A percentile compares a stretch with the other conserved stretches of the same genome.
phyloP scores from a whole-genome alignment of 139 green algal genomes.

The Haematococcus lacustris region DNA sequence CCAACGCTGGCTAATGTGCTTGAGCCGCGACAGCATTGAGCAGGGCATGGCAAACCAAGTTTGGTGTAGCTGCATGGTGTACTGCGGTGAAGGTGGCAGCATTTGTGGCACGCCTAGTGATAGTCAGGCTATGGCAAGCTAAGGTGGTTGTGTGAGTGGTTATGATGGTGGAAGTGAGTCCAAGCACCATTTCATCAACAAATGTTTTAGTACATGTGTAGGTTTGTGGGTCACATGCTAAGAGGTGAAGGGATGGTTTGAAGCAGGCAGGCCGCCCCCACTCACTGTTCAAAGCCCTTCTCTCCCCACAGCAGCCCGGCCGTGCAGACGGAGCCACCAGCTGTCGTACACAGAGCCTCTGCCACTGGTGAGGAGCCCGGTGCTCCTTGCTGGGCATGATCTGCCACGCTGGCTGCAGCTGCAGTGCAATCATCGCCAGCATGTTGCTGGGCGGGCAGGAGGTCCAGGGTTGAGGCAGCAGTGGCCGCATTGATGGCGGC shows the following conservation, averaged over 20 bases:
- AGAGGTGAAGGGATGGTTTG: too few species aligned
- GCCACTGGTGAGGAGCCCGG: too few species aligned
- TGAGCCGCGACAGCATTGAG: too few species aligned
- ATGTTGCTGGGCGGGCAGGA: not conserved
- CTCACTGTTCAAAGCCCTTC: constrained; percentile 4
- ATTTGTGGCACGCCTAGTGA: too few species aligned
- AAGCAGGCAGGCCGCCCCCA: too few species aligned
- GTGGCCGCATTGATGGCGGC: not conserved
- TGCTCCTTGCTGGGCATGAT: too few species aligned
- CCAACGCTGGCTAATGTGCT: too few species aligned
- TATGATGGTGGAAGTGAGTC: not conserved
- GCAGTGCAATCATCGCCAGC: not conserved
- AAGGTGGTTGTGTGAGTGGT: not conserved
- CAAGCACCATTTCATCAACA: not conserved
- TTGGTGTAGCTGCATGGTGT: too few species aligned
- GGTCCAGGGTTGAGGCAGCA: not conserved
- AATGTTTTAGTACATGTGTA: not conserved
- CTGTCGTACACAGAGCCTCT: not conserved
- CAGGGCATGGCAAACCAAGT: too few species aligned
- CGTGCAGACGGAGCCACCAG: not conserved
- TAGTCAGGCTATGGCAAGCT: not conserved
- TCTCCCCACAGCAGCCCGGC: not conserved
- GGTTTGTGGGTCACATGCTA: not conserved
- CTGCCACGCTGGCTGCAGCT: not conserved
- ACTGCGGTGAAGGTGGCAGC: too few species aligned